Base-by-base conservation (phyloP, 2,329 filamentous ascomycete species). In the Cercospora sp. region DNA sequence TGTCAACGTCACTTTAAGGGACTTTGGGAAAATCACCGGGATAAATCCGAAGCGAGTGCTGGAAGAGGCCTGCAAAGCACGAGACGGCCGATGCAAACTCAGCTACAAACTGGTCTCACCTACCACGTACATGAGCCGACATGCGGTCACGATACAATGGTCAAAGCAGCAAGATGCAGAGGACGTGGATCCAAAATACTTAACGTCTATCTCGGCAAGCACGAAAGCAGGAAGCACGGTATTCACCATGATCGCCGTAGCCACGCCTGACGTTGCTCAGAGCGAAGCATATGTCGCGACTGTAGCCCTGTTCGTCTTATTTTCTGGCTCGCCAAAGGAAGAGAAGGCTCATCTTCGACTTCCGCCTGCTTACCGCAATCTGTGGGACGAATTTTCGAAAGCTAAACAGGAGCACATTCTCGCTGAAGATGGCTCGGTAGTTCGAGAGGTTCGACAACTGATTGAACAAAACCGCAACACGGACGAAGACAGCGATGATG, bases 281-380 rank as follows among this genome's bases (percentile, higher is more conserved):
- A 96, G 95, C 5, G 94, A 98, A 79, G 90, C 90, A 1, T 98
- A 90, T 73, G 86, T 95, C 51, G 91, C 93, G 5, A 97, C 93
- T 0, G 85, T 88, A 12, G 92, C 91, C 1, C 81, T 99, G 1
- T 97, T 97, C 77, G 85, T 91, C 49, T 84, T 97, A 0, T 97
- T 93, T 71, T 88, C 89, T 1, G 86, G 87, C n/a, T 91, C 89
- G 16, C 81, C 87, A 0, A 95, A 92, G 74, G 94, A 98, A 75
- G 93, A 96, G 71, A 98, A 96, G 78, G 87, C 92, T 2, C 90
- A 90, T 68, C 79, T 97, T 70, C 87, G 91, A 61, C 83, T 99
- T 16, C 92, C 94, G 3, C 84, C 90, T 0, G 85, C 87, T 1
- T 99, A 93, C 91, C 89, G 92, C 77, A 91, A 97, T 72, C 82